Conservation (phyloP, 257 asterid species). For the Lycium barbarum region DNA sequence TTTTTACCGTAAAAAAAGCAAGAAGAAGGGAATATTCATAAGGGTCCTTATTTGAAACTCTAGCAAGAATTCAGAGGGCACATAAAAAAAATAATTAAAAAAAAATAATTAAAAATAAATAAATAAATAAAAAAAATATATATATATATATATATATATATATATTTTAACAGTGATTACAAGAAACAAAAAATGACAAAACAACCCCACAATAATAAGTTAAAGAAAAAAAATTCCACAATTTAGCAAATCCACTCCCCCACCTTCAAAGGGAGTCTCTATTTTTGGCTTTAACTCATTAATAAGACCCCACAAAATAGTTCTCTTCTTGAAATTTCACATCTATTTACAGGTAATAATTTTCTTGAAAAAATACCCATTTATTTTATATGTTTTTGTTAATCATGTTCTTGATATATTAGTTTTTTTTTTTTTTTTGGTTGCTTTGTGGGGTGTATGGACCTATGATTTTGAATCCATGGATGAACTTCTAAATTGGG, state of each 20-base stretch:
- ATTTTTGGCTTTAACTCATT: neutral
- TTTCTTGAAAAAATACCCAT: neutral
- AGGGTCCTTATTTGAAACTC: neutral
- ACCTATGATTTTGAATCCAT: neutral
- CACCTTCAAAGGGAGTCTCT: neutral
- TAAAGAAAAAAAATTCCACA: slow-evolving; percentile 26
- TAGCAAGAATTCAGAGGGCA: slow-evolving; percentile 3
- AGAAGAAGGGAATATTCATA: slow-evolving; percentile 11
- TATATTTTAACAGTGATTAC: neutral
- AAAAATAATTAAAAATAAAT: no score
- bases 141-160: no score
- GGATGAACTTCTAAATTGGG: slow-evolving; percentile 4
- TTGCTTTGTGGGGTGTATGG: neutral
- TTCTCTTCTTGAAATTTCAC: neutral
- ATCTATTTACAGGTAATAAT: neutral
- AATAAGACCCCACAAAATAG: neutral
- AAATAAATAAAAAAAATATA: no score
- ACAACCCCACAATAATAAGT: slow-evolving; percentile 13
- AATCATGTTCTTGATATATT: neutral
- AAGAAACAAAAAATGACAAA: slow-evolving; percentile 14
- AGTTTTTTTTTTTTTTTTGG: neutral
- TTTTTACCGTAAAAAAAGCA: neutral
- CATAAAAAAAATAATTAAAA: no score
- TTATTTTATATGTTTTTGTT: slow-evolving; percentile 1
- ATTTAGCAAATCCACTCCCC: neutral